Base-by-base conservation (phyloP, 2,329 filamentous ascomycete genomes). In the Fusarium burgessii region DNA sequence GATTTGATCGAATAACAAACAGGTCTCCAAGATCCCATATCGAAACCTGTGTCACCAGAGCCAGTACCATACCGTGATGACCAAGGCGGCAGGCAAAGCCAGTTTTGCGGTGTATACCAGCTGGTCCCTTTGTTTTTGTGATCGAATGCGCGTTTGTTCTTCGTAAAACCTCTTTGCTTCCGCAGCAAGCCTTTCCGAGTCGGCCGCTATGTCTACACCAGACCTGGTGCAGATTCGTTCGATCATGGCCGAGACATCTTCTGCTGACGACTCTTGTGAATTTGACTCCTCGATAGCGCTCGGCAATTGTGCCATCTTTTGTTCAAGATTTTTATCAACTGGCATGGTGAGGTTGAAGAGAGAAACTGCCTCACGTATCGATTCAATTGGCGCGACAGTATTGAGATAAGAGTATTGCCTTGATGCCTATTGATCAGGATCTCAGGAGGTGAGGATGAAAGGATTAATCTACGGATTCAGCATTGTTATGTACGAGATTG, bases 161-260 rank as follows among this genome's bases (percentile, higher is more conserved):
- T 58, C 18, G 14, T 41, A 42, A 17, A 70, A 68, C 23, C 41
- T 33, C 11, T 42, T 63, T 38, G 68, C 47, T 20, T 17, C 11
- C 2, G 9, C 43, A 3, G 47, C 40, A 18, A 71, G 51, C n/a
- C 47, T 41, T 5, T 54, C 57, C 13, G 62, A 17, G 15, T 55
- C 35, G n/a, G 42, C 42, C 18, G 43, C 55, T 23, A 67, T n/a
- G 1, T 67, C 55, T 46, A 29, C 20, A 8, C 41, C 42, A 6
- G 42, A 50, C 4, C 64, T 49, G 5, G 32, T 25, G 0, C 27
- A 23, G 5, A 35, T 10, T 3, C 6, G 38, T 18, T 52, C 61
- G 4, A 59, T 25, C 14, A 50, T 41, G 15, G 45, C 42, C 5
- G 43, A 17, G 15, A 47, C 13, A 4, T 41, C 55, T 12, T 7